Evolutionary conservation across 2,329 filamentous ascomycete genomes (phyloP), one percentile per base, ranked within the genome.

Genomic region (Exophiala spinifera): DNA sequence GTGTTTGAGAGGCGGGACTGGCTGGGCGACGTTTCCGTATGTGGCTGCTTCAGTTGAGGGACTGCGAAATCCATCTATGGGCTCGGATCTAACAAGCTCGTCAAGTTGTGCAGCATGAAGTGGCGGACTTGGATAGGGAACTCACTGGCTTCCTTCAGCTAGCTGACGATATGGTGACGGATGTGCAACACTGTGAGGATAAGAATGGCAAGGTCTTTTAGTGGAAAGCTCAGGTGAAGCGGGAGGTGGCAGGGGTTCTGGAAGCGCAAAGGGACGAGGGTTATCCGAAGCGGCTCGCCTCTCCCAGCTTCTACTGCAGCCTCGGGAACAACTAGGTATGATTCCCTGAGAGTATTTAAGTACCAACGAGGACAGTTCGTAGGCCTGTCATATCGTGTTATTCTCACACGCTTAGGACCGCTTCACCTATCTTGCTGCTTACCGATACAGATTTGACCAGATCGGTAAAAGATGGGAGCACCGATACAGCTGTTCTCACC

Each of bases 401-500:
- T 11, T 6, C n/a, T 31, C 17, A 31, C 28, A 14, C 34, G 23
- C 17, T 14, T 20, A 13, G 17, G 44, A 20, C 10, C n/a, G 19
- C 46, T 59, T 52, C 40, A 64, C 61, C 46, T 40, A 55, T 59
- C 31, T 59, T 59, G 23, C 52, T 15, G 28, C 56, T 53, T 25
- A 60, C 59, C 72, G 94, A 89, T 49, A 90, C 89, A 66, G 92
- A 81, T 59, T 88, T 87, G 48, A 97, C 79, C 53, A 97, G 80
- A 70, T 90, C 92, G 34, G 91, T 96, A 70, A 97, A 96, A 34
- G 92, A 96, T 15, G 92, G 92, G 54, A 97, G 77, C 47, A 91
- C 95, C 67, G 88, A 94, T 63, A 84, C 76, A 42, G 74, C 73
- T 66, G 90, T 87, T 65, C 72, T 57, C 13, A 45, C 48, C 31